Evolutionary conservation across 2,329 filamentous ascomycete species (phyloP).

Genomic region (Septoria petroselini): DNA sequence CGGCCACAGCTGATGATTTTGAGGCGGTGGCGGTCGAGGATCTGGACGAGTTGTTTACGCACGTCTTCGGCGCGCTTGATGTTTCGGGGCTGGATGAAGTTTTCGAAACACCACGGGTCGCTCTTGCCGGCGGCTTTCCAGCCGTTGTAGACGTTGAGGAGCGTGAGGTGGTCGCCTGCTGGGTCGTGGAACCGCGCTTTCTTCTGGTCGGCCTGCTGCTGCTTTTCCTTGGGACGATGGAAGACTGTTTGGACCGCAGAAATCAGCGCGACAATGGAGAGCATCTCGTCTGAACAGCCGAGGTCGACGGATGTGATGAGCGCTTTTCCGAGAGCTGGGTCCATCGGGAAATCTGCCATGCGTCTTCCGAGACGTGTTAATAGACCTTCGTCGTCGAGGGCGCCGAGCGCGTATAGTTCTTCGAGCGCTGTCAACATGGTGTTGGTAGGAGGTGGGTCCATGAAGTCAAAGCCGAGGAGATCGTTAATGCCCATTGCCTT

Average conservation of each 20-base stretch:
- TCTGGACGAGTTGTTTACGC: constrained; percentile 83
- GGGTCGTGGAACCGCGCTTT: constrained; percentile 97
- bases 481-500: constrained; percentile 99
- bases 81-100: constrained; percentile 89
- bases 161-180: constrained; percentile 86
- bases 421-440: constrained; percentile 96
- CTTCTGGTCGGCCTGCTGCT: constrained; percentile 93
- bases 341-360: constrained; percentile 99
- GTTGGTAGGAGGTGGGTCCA: constrained; percentile 96
- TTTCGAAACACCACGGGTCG: constrained; percentile 93
- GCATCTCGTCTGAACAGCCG: constrained; percentile 86
- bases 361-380: constrained; percentile 88
- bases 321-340: constrained; percentile 84
- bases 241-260: constrained; percentile 77
- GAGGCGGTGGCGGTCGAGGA: constrained; percentile 90
- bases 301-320: constrained; percentile 85
- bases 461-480: constrained; percentile 94
- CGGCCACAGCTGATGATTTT: constrained; percentile 78
- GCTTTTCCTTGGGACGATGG: constrained; percentile 96
- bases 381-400: constrained; percentile 91
- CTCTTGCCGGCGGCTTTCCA: constrained; percentile 85
- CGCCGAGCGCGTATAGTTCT: constrained; percentile 87
- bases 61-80: constrained; percentile 92
- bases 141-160: constrained; percentile 95
- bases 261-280: constrained; percentile 93